Evolutionary conservation across 2,329 filamentous ascomycete species (phyloP).

Genomic region (Trichoderma sp.): DNA sequence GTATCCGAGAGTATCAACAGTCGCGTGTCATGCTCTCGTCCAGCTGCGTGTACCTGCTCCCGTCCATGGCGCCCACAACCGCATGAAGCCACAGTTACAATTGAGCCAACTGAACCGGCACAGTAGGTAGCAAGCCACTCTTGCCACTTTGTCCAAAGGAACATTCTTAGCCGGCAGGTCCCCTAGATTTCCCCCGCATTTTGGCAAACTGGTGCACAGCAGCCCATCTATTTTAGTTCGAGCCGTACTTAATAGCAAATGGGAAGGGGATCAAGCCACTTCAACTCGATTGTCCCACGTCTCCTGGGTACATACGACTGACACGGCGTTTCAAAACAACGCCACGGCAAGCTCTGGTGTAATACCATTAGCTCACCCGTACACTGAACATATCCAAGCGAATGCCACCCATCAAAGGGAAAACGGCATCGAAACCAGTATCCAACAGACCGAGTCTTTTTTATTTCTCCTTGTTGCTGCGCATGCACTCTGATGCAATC

Average conservation of each 20-base stretch:
- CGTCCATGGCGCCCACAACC: no score
- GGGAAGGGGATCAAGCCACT: no score
- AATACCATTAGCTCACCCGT: background rate
- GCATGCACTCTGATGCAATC: no score
- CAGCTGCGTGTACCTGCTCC: no score
- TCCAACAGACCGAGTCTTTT: background rate
- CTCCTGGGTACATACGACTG: background rate
- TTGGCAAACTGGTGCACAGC: constrained; percentile 4
- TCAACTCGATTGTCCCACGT: background rate
- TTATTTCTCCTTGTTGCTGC: background rate
- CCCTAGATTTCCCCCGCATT: constrained; percentile 29
- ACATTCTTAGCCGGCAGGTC: constrained; percentile 19
- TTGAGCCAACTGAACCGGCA: no score
- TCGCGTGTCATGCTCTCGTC: no score
- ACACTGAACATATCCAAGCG: constrained; percentile 9
- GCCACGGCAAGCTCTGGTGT: no score
- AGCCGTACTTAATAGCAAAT: background rate
- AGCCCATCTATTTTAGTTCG: background rate
- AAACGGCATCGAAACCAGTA: background rate
- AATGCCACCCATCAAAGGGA: constrained; percentile 18
- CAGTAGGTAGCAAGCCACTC: no score
- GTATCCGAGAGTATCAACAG: no score
- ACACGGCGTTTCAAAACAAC: no score
- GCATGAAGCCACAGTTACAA: no score
- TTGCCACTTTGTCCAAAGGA: no score